Evolutionary conservation across 164 flowering plant genomes (phyloP), one percentile per base, ranked within the genome.

Genomic region (Aristolochia fimbriata): DNA sequence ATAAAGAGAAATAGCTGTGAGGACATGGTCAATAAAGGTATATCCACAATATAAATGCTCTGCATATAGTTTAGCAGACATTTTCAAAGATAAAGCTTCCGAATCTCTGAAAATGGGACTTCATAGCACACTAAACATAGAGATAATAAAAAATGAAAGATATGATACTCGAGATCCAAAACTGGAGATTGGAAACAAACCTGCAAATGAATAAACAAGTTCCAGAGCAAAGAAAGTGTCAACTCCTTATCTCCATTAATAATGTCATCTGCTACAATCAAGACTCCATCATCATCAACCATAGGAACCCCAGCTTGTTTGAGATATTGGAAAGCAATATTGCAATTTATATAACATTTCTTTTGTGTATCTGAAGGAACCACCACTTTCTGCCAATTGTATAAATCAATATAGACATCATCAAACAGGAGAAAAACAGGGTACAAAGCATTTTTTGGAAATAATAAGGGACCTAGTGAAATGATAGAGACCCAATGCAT

Each of bases 181-280:
- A 37, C 1, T 37, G 7, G 7, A 6, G 43, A 37, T 37, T 37
- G 12, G 9, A 25, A 17, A 60, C 48, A 37, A 15, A 86, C 99
- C 96, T 93, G 99, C 75, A 93, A 70, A 71, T 86, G 86, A 56
- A 85, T 78, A 78, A 93, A 93, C 66, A 90, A 78, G 73, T 93
- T 90, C 97, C 97, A 93, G 2, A 93, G 78, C 78, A 93, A 62
- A 23, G 84, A 77, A 60, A 90, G 68, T 30, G 71, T 71, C 59
- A 93, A 81, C 68, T 90, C 97, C 75, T 80, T 88, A 50, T 93
- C 99, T 60, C 91, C 91, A 69, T 68, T 74, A 47, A 68, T 85
- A 70, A 93, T 30, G 73, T 93, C 99, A 62, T 93, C 97, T 48
- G 57, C 88, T 37, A 63, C 47, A 63, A 88, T 75, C 57, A 48